Base-by-base conservation (phyloP, 495 filamentous ascomycete genomes). In the Penicillium dipodomyicola region DNA sequence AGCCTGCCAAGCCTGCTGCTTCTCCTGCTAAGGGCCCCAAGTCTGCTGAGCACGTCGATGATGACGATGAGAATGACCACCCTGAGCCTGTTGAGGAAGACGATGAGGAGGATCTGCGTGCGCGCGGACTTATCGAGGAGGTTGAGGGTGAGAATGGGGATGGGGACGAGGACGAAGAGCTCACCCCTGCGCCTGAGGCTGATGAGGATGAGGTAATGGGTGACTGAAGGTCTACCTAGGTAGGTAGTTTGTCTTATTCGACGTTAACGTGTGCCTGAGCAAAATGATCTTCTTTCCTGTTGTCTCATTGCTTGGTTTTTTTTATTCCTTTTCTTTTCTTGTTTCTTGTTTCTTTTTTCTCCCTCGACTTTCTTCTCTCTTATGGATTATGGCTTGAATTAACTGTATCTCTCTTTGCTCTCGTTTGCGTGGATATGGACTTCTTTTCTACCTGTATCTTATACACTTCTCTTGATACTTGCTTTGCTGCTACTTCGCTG, bases 151-250 rank as follows among this genome's bases (percentile, higher is more conserved):
- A 80, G 27, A 74, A 77, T 23, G 78, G 22, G 22, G 43, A 77
- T 23, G 78, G 22, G 22, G 43, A 79, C 7, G 78, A 80, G 39
- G 76, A 74, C 14, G 71, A 76, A 10, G 72, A 72, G 14, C 65
- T 68, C 20, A 65, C 58, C 19, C 60, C 69, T 20, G 69, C 70
- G 29, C 74, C 73, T 61, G 82, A 83, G 51, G 78, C 81, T 27
- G 84, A 84, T 53, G 86, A 87, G 54, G 85, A 84, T 64, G 80
- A 86, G 59, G 74, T 91, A 14, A 82, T 91, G 75, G 87, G 87
- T 30, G 88, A 91, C 72, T 90, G 57, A 67, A n/a, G n/a, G n/a
- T n/a, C n/a, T n/a, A n/a, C n/a, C n/a, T n/a, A n/a, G n/a, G n/a
- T n/a, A n/a, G n/a, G n/a, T n/a, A n/a, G n/a, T n/a, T 2, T 22